Conservation (phyloP, 2,329 filamentous ascomycete species). For the Verticillium longisporum region DNA sequence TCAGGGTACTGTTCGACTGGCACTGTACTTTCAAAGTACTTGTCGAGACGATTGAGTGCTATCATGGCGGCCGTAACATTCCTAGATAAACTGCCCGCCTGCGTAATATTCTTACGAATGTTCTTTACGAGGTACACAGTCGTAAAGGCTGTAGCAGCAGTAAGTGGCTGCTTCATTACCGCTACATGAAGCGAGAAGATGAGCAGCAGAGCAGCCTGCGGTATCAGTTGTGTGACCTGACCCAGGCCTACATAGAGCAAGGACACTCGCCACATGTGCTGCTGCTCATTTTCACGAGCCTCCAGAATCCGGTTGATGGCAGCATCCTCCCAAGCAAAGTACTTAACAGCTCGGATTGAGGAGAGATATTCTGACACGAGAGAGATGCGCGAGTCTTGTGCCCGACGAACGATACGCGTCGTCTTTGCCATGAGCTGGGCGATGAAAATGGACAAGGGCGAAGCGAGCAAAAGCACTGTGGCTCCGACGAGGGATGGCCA, state of each 20-base stretch:
- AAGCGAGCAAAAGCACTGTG: slow-evolving; percentile 35
- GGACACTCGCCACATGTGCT: slow-evolving; percentile 45
- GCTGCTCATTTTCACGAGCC: slow-evolving; percentile 44
- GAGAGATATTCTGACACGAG: slow-evolving; percentile 50
- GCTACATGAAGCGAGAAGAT: slow-evolving; percentile 48
- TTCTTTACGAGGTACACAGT: slow-evolving; percentile 46
- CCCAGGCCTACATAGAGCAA: slow-evolving; percentile 38
- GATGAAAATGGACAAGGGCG: slow-evolving; percentile 43
- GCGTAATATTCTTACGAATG: slow-evolving; percentile 44
- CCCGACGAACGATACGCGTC: slow-evolving; percentile 42
- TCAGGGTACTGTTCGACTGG: slow-evolving; percentile 39
- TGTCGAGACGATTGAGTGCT: slow-evolving; percentile 45
- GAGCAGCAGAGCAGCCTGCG: slow-evolving; percentile 42
- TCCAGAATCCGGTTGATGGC: slow-evolving; percentile 43
- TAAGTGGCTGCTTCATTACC: slow-evolving; percentile 38
- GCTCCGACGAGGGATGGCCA: slow-evolving; percentile 50
- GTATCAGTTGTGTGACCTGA: slow-evolving; percentile 44
- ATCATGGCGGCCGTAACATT: slow-evolving; percentile 34
- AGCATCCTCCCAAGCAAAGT: slow-evolving; percentile 53
- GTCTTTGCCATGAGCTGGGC: slow-evolving; percentile 41
- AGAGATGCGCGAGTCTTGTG: slow-evolving; percentile 50
- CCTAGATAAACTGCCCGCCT: slow-evolving; percentile 38
- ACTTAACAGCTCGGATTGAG: slow-evolving; percentile 53
- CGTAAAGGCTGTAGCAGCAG: slow-evolving; percentile 52
- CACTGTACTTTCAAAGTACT: slow-evolving; percentile 44